phyloP scores from a whole-genome alignment of 2,329 filamentous ascomycete species.

The Xylaria sp. region DNA sequence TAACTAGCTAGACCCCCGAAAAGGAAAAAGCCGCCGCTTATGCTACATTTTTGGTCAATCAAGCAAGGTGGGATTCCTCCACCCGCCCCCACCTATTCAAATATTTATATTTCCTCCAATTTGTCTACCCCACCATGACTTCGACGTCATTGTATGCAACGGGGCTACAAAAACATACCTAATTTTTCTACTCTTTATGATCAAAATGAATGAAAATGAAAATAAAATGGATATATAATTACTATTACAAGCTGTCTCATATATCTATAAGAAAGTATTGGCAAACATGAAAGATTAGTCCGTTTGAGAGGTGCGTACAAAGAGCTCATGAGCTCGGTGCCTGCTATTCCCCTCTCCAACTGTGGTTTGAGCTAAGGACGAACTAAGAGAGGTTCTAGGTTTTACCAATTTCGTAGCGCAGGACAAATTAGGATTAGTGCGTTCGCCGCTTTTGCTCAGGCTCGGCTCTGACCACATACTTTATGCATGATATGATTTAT shows the following conservation, averaged over 20 bases:
- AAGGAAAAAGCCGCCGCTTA: neutral
- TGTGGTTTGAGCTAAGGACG: conserved; percentile 2
- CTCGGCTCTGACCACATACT: too few relatives aligned
- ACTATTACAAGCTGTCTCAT: neutral
- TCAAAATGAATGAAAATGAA: neutral
- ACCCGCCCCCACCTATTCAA: neutral
- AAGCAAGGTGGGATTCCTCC: neutral
- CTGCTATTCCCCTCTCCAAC: neutral
- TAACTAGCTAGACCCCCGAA: neutral
- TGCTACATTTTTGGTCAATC: neutral
- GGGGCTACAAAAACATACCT: neutral
- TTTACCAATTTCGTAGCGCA: too few relatives aligned
- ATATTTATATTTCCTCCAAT: neutral
- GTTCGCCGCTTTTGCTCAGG: too few relatives aligned
- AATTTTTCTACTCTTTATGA: neutral
- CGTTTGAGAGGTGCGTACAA: neutral
- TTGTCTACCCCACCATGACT: conserved; percentile 4
- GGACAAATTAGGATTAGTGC: too few relatives aligned
- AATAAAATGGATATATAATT: neutral
- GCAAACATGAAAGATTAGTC: neutral
- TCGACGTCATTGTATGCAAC: neutral
- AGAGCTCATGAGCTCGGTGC: neutral
- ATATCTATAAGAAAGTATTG: neutral
- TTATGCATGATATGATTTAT: too few relatives aligned
- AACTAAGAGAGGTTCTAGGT: too few relatives aligned